phyloP scores from a whole-genome alignment of 176 grass and related monocot species.

The Cymbopogon citratus region DNA sequence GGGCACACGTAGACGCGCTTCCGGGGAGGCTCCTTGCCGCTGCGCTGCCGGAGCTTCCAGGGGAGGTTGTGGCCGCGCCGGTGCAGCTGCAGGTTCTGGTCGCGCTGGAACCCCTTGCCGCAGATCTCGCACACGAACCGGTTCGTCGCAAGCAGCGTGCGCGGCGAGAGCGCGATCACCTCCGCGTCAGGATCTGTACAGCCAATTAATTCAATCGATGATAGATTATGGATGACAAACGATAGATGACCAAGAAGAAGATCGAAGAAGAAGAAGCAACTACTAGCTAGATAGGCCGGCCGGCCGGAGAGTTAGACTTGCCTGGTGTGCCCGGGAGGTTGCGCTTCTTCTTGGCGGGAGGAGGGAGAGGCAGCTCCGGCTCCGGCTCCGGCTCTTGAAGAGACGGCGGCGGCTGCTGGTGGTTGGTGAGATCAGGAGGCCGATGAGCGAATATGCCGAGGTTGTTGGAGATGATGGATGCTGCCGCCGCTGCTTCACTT shows the following conservation, averaged over 20 bases:
- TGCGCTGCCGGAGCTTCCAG: slow-evolving; percentile 83
- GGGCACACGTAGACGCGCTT: slow-evolving; percentile 94
- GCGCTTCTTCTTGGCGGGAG: too few species aligned
- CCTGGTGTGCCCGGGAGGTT: too few species aligned
- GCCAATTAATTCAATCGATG: too few species aligned
- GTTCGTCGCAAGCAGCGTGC: slow-evolving; percentile 78
- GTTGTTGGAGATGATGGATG: slow-evolving; percentile 39
- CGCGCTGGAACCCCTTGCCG: slow-evolving; percentile 89
- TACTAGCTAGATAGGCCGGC: too few species aligned
- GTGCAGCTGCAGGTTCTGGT: slow-evolving; percentile 95
- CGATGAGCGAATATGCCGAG: slow-evolving; percentile 25
- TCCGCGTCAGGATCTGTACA: slow-evolving; percentile 89
- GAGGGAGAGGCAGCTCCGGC: too few species aligned
- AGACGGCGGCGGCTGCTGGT: not conserved
- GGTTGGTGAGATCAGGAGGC: slow-evolving; percentile 30
- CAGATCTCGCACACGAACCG: slow-evolving; percentile 95
- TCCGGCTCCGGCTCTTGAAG: not conserved
- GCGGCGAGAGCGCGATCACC: slow-evolving; percentile 78
- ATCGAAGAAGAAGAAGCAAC: too few species aligned
- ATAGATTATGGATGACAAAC: too few species aligned
- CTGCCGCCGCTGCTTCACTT: slow-evolving; percentile 34
- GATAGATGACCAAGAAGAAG: too few species aligned
- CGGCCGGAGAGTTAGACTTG: too few species aligned
- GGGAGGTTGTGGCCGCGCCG: slow-evolving; percentile 84
- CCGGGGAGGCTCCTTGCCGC: slow-evolving; percentile 57